Evolutionary conservation across 305 asterid species (phyloP), one percentile per base, ranked within the genome.

Genomic region (Solanum chacoense): DNA sequence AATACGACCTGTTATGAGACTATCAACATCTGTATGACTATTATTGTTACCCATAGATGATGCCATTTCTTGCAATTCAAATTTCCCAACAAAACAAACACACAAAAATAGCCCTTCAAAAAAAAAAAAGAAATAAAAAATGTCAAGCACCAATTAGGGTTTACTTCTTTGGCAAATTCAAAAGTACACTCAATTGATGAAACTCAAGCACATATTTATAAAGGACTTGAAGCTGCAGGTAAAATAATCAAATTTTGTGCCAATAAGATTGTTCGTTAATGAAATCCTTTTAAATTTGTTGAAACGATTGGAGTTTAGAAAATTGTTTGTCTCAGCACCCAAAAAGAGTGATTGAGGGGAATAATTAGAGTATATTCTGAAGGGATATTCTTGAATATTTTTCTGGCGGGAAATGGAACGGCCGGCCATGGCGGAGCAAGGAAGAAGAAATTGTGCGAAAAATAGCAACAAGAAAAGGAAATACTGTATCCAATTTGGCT

Each of bases 1-100:
- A 89, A 96, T 89, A 22, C 92, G 91, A 16, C 93, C 91, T 8
- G 94, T 90, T 92, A 91, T 88, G 6, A 91, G 91, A 73, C 85
- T 85, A 72, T 28, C 55, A 84, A 63, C 87, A 84, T 16, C 88
- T 20, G 45, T 32, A 55, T 31, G 72, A 59, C 69, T 59, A 59
- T 2, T 14, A 24, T 28, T 80, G 86, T 45, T 50, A 11, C 74
- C 7, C 87, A 55, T 1, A 5, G 74, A 31, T 32, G 87, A 11
- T 84, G 87, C 87, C 87, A 84, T 84, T 50, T 45, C 18, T 81
- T 45, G 29, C 20, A 45, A 29, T 45, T 28, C 86, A 79, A 79
- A 1, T 78, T n/a, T 78, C 84, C 84, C 20, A 76, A 35, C 45
- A 76, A 38, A 78, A 75, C 45, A 75, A 12, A 78, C 85, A 77